A percentile compares a stretch with the other conserved stretches of the same genome.
Conservation (phyloP, 148 eudicot species). For the Limonium bicolor region DNA sequence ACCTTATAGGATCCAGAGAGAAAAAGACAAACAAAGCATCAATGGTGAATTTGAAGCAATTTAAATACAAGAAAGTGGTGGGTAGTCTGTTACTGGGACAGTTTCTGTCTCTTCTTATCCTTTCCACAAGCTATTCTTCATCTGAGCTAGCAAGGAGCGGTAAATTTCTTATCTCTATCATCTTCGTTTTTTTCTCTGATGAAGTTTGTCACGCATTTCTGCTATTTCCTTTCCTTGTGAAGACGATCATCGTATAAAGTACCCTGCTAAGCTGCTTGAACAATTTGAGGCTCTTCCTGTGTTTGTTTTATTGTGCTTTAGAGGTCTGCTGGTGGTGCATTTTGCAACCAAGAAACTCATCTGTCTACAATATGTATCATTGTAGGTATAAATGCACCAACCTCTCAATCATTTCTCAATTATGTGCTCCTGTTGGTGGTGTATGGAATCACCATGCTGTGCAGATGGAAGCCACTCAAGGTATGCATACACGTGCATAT, state of each 20-base stretch:
- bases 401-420: conserved; percentile 70
- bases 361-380: too few species aligned
- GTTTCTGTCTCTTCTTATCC: conserved; percentile 48
- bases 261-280: background rate
- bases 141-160: conserved; percentile 71
- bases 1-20: too few species aligned
- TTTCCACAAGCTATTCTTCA: conserved; percentile 64
- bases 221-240: background rate
- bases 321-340: background rate
- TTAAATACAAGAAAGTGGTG: conserved; percentile 32
- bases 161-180: conserved; percentile 5
- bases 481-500: conserved; percentile 27
- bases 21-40: background rate
- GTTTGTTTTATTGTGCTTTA: background rate
- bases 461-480: conserved; percentile 45
- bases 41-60: conserved; percentile 14
- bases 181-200: background rate
- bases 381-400: conserved; percentile 79
- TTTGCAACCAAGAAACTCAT: too few species aligned
- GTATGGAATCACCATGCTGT: conserved; percentile 36
- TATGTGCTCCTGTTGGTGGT: conserved; percentile 59
- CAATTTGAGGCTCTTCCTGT: background rate
- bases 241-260: too few species aligned
- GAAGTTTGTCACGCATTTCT: background rate
- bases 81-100: conserved; percentile 48